Conservation (phyloP, 768 basidiomycete species). For the Leccinum ochraceum region DNA sequence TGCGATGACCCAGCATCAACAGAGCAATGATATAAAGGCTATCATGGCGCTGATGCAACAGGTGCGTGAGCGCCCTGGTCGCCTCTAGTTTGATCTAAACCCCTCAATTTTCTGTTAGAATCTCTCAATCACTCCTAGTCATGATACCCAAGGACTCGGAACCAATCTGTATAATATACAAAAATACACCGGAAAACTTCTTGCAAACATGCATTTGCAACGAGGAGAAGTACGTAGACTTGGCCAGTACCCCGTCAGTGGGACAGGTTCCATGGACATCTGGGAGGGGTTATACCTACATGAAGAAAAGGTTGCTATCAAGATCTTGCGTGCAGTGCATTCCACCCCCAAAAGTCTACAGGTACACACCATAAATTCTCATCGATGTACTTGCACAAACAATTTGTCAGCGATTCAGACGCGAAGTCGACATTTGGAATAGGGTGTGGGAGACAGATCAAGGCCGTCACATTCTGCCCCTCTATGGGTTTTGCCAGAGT, state of each 20-base stretch:
- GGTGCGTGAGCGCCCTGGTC: constrained; percentile 27
- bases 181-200: constrained; percentile 43
- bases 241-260: constrained; percentile 50
- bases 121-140: constrained; percentile 17
- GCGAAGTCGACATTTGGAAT: constrained; percentile 57
- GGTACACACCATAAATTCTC: constrained; percentile 31
- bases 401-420: constrained; percentile 44
- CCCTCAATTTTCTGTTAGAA: constrained; percentile 25
- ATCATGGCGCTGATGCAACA: constrained; percentile 55
- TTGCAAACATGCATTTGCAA: constrained; percentile 51
- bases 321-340: constrained; percentile 53
- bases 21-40: constrained; percentile 36
- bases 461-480: constrained; percentile 54
- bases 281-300: constrained; percentile 56
- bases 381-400: constrained; percentile 6
- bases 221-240: constrained; percentile 54
- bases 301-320: constrained; percentile 57
- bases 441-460: constrained; percentile 53
- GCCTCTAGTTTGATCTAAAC: not conserved
- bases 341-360: constrained; percentile 45
- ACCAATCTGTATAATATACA: constrained; percentile 54
- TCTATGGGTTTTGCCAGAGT: constrained; percentile 57
- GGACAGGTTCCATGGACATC: constrained; percentile 55
- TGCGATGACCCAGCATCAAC: constrained; percentile 34
- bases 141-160: constrained; percentile 44